Conservation (phyloP, 768 basidiomycete genomes). For the Baorangia bicolor region DNA sequence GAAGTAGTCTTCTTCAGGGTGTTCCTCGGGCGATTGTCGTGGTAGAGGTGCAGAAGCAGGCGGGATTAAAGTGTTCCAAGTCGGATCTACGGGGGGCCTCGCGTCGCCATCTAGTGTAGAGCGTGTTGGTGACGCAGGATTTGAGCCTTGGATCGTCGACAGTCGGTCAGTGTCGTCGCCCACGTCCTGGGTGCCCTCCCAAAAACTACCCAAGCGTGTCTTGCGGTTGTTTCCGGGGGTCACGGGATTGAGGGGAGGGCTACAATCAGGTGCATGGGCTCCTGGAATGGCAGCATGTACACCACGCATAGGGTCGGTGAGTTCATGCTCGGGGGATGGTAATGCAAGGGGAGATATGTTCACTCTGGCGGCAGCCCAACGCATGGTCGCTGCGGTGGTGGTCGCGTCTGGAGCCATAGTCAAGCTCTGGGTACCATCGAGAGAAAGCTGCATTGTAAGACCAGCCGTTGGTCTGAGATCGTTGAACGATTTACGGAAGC, state of each 20-base stretch:
- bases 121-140: slow-evolving; percentile 22
- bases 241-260: slow-evolving; percentile 35
- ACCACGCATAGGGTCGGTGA: slow-evolving; percentile 86
- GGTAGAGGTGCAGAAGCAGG: slow-evolving; percentile 19
- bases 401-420: slow-evolving; percentile 50
- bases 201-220: slow-evolving; percentile 64
- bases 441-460: slow-evolving; percentile 29
- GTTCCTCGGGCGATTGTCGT: slow-evolving; percentile 25
- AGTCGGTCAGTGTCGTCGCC: slow-evolving; percentile 34
- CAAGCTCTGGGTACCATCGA: slow-evolving; percentile 30
- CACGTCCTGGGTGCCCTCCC: slow-evolving; percentile 74
- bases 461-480: slow-evolving; percentile 38
- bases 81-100: slow-evolving; percentile 4
- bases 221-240: slow-evolving; percentile 54
- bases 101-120: slow-evolving; percentile 6
- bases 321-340: slow-evolving; percentile 88
- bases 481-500: slow-evolving; percentile 47
- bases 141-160: slow-evolving; percentile 26
- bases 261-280: slow-evolving; percentile 43
- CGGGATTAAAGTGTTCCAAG: slow-evolving; percentile 2
- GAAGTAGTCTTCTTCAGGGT: slow-evolving; percentile 33
- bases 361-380: slow-evolving; percentile 80
- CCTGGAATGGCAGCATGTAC: slow-evolving; percentile 67
- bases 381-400: slow-evolving; percentile 76
- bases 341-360: slow-evolving; percentile 84